A percentile compares a stretch with the other conserved stretches of the same genome.
phyloP scores from a whole-genome alignment of 805 yeast species.

The Sugiyamaella americana region DNA sequence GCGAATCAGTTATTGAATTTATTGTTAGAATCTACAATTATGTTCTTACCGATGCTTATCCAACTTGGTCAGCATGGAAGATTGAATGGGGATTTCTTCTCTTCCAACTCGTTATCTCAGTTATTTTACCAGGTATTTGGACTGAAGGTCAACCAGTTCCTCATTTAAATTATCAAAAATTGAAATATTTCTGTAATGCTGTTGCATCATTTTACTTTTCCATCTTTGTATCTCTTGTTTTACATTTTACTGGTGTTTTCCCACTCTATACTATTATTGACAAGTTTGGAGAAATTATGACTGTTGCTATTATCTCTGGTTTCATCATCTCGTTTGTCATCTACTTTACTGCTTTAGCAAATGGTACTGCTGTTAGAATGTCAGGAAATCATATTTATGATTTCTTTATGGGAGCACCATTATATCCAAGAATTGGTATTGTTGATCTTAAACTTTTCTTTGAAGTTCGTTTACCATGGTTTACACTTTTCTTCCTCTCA shows the following conservation, averaged over 20 bases:
- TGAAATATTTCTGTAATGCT: constrained; percentile 93
- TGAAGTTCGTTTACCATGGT: constrained; percentile 98
- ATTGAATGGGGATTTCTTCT: constrained; percentile 66
- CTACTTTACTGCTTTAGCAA: constrained; percentile 59
- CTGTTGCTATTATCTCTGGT: constrained; percentile 81
- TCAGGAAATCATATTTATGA: constrained; percentile 89
- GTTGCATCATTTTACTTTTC: constrained; percentile 74
- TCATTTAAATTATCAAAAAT: constrained; percentile 71
- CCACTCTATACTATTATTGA: constrained; percentile 70
- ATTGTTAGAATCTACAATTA: constrained; percentile 42
- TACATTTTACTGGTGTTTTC: constrained; percentile 74
- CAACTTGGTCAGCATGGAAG: constrained; percentile 50
- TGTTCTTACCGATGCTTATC: constrained; percentile 41
- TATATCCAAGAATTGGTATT: constrained; percentile 91
- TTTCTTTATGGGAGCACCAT: constrained; percentile 94
- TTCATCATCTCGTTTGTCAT: constrained; percentile 59
- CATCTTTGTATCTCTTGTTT: constrained; percentile 46
- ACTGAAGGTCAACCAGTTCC: constrained; percentile 89
- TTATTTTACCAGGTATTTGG: constrained; percentile 87
- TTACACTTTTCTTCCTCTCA: constrained; percentile 71
- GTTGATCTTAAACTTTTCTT: constrained; percentile 95
- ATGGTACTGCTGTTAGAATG: constrained; percentile 81
- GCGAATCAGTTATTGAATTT: constrained; percentile 41
- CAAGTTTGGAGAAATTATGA: constrained; percentile 85
- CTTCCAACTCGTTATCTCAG: constrained; percentile 67